phyloP scores from a whole-genome alignment of 768 basidiomycete species.

The Russula vinacea region DNA sequence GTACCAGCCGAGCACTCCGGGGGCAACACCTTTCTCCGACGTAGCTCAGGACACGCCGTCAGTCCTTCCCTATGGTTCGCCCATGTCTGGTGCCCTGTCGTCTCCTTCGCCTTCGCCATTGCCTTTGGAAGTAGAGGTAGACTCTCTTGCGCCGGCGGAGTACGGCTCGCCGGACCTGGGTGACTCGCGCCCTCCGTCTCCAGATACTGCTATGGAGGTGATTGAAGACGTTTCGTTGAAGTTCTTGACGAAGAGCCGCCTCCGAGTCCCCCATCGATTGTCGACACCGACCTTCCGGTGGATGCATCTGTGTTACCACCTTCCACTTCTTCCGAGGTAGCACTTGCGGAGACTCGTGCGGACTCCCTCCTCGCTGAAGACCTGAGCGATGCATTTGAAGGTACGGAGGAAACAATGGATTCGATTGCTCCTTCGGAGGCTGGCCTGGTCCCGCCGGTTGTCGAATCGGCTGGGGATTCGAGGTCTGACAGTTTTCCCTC shows the following conservation, averaged over 20 bases:
- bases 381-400: conserved; percentile 10
- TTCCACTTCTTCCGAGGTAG: conserved; percentile 4
- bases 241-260: conserved; percentile 7
- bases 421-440: conserved; percentile 3
- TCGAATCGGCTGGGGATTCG: conserved; percentile 2
- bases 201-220: conserved; percentile 18
- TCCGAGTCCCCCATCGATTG: background rate
- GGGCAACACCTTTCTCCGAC: conserved; percentile 16
- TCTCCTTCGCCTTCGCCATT: conserved; percentile 26
- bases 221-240: conserved; percentile 16
- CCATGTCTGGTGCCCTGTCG: conserved; percentile 30
- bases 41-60: conserved; percentile 8
- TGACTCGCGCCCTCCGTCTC: conserved; percentile 6
- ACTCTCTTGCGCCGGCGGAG: conserved; percentile 1
- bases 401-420: background rate
- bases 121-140: conserved; percentile 10
- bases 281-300: background rate
- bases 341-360: background rate
- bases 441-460: background rate
- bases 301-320: background rate
- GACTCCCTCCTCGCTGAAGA: conserved; percentile 9
- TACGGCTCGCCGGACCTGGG: conserved; percentile 7
- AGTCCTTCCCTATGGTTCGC: conserved; percentile 26
- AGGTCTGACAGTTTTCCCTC: conserved; percentile 8
- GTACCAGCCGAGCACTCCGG: conserved; percentile 17